Evolutionary conservation across 208 protist species (phyloP).

Genomic region (Tritrichomonas foetus): DNA sequence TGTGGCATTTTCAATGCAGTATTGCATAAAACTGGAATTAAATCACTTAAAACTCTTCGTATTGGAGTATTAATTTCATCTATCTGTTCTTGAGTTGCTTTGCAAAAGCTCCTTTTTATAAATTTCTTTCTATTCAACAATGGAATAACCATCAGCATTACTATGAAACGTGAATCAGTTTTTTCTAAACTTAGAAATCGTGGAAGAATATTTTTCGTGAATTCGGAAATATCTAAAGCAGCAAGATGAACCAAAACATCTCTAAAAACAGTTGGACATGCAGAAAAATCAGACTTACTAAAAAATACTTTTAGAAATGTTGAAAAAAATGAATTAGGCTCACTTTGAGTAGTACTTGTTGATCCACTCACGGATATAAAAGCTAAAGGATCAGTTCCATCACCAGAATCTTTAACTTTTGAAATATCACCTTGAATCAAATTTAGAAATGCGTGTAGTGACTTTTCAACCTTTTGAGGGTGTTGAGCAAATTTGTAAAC

Average conservation of each 20-base stretch:
- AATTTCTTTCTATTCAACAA: not conserved
- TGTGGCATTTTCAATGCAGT: not conserved
- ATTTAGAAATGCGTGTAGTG: not conserved
- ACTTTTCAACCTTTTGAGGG: not conserved
- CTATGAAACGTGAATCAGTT: not conserved
- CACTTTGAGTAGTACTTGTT: too few relatives aligned
- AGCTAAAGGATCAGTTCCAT: not conserved
- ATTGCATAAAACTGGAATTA: not conserved
- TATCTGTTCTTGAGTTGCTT: not conserved
- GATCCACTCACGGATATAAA: not conserved
- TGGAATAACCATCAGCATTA: not conserved
- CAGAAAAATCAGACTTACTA: not conserved
- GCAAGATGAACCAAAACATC: not conserved
- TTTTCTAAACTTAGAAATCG: not conserved
- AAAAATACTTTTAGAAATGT: conserved; percentile 18
- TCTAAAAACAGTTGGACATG: not conserved
- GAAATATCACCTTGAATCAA: conserved; percentile 3
- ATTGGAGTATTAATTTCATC: not conserved
- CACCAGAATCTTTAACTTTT: not conserved
- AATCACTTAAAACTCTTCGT: not conserved
- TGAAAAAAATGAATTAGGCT: not conserved
- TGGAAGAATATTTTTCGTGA: not conserved
- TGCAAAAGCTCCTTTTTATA: not conserved
- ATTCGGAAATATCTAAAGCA: not conserved
- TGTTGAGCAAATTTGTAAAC: not conserved